phyloP scores from a whole-genome alignment of 345 rosid genomes.

The Syzygium aqueum region DNA sequence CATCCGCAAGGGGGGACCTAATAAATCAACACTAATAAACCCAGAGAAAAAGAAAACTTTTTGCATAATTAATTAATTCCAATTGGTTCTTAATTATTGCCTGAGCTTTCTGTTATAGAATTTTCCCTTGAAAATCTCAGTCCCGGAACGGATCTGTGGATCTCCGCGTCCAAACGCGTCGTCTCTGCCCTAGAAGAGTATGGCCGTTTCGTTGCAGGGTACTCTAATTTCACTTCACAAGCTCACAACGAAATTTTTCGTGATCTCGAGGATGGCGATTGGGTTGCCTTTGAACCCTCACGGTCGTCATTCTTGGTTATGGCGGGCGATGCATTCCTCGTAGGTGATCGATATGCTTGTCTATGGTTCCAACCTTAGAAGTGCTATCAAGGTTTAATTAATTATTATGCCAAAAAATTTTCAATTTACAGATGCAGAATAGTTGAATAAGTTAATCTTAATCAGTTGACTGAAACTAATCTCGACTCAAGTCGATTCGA shows the following conservation, averaged over 20 bases:
- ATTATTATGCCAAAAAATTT: not conserved
- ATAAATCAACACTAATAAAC: not conserved
- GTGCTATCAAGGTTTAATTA: not conserved
- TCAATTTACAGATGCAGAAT: not conserved
- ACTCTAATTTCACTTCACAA: slow-evolving; percentile 11
- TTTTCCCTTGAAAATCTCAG: slow-evolving; percentile 21
- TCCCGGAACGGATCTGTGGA: slow-evolving; percentile 34
- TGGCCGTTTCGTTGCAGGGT: slow-evolving; percentile 40
- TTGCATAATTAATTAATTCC: not conserved
- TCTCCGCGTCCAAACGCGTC: slow-evolving; percentile 19
- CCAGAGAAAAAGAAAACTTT: not conserved
- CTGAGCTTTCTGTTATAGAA: slow-evolving; percentile 12
- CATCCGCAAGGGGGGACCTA: not conserved
- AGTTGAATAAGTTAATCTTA: not conserved
- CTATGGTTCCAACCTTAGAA: not conserved
- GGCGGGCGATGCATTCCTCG: slow-evolving; percentile 48
- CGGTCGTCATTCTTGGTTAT: slow-evolving; percentile 37
- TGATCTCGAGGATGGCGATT: slow-evolving; percentile 13
- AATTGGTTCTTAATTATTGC: slow-evolving; percentile 5
- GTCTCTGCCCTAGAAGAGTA: slow-evolving; percentile 36
- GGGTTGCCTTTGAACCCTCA: slow-evolving; percentile 31
- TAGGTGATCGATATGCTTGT: not conserved
- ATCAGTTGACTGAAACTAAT: not conserved
- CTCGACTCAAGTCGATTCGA: not conserved
- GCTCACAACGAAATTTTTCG: not conserved